A percentile compares a stretch with the other conserved stretches of the same genome.
phyloP scores from a whole-genome alignment of 2,329 filamentous ascomycete genomes.

The Chaetomiaceae sp. region DNA sequence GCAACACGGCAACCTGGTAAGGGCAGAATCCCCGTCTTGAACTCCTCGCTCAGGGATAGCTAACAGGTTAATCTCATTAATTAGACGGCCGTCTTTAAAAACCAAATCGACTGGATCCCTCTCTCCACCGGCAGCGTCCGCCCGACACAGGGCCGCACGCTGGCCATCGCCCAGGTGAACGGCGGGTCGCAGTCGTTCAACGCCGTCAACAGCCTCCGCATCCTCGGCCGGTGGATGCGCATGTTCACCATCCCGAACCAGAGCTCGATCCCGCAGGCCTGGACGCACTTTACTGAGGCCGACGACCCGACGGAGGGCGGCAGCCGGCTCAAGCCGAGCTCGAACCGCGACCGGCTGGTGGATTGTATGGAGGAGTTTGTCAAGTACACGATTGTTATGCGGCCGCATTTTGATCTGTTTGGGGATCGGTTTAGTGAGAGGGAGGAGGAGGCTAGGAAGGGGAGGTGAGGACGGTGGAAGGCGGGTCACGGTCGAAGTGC shows the following conservation, averaged over 20 bases:
- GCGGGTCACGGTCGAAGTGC: no score
- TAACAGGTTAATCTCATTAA: no score
- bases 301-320: conserved; percentile 27
- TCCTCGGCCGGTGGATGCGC: conserved; percentile 40
- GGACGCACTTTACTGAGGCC: conserved; percentile 3
- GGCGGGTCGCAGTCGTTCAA: conserved; percentile 64
- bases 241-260: conserved; percentile 29
- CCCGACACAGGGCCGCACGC: conserved; percentile 61
- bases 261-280: conserved; percentile 2
- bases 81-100: conserved; percentile 65
- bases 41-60: not conserved
- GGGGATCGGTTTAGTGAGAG: conserved; percentile 61
- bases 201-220: not conserved
- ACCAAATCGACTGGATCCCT: conserved; percentile 68
- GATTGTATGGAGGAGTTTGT: conserved; percentile 69
- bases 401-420: conserved; percentile 57
- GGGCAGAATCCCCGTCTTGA: not conserved
- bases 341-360: conserved; percentile 56
- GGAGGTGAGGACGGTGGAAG: no score
- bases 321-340: conserved; percentile 49
- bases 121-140: conserved; percentile 57
- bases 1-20: not conserved
- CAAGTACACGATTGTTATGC: conserved; percentile 63
- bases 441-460: conserved; percentile 38
- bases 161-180: conserved; percentile 58